phyloP scores from a whole-genome alignment of 768 basidiomycete species.

The Mycena epipterygia region DNA sequence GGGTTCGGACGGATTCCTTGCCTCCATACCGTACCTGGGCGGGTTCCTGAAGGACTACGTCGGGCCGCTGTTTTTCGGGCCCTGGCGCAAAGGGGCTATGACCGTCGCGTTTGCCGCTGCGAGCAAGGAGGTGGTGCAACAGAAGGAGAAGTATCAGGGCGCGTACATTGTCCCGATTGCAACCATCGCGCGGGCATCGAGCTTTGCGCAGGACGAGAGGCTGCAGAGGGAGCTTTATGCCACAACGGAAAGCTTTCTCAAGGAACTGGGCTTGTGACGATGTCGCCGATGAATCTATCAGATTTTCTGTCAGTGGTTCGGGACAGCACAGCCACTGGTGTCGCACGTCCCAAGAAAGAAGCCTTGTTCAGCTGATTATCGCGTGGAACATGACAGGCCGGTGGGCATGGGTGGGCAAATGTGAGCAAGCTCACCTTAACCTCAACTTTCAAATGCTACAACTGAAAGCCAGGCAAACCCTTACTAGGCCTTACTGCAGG shows the following conservation, averaged over 20 bases:
- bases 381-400: too few species aligned
- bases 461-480: too few species aligned
- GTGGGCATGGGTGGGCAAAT: too few species aligned
- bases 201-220: constrained; percentile 35
- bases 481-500: too few species aligned
- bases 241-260: constrained; percentile 38
- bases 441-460: too few species aligned
- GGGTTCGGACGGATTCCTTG: constrained; percentile 8
- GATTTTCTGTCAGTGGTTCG: too few species aligned
- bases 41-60: constrained; percentile 37
- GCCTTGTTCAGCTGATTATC: too few species aligned
- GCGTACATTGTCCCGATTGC: constrained; percentile 46
- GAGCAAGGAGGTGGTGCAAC: constrained; percentile 36
- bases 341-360: too few species aligned
- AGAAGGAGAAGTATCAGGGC: constrained; percentile 44
- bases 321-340: too few species aligned
- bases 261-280: neutral
- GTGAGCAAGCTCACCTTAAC: too few species aligned
- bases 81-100: constrained; percentile 42
- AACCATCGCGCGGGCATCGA: constrained; percentile 28
- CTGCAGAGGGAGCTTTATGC: constrained; percentile 47
- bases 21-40: constrained; percentile 19
- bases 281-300: too few species aligned
- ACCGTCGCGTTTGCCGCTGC: constrained; percentile 47
- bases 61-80: constrained; percentile 35